phyloP scores from a whole-genome alignment of 2,329 filamentous ascomycete genomes.

The Pseudopyricularia cyperi region DNA sequence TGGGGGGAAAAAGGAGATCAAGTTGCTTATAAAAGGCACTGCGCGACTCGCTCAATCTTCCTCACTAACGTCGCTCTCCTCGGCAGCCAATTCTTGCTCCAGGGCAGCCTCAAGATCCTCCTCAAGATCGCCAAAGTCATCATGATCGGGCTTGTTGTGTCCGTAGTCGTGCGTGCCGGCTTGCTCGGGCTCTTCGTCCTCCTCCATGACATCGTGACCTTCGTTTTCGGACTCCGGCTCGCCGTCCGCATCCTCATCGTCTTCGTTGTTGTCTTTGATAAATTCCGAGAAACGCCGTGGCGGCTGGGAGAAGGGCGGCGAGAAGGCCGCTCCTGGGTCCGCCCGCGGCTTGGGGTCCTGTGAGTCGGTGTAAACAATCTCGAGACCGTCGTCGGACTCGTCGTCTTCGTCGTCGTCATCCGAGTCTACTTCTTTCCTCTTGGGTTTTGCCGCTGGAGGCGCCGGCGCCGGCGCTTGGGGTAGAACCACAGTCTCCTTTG shows the following conservation, averaged over 20 bases:
- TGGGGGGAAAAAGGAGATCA: neutral
- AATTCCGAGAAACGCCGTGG: constrained; percentile 41
- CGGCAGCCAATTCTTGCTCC: neutral
- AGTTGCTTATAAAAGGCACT: neutral
- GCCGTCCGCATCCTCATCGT: constrained; percentile 17
- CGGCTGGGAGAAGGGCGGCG: constrained; percentile 28
- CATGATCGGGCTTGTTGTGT: constrained; percentile 4
- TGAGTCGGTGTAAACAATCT: constrained; percentile 46
- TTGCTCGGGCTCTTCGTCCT: neutral
- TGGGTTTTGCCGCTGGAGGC: constrained; percentile 13
- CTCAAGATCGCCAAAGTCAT: constrained; percentile 11
- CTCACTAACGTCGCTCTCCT: constrained; percentile 4
- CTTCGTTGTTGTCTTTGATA: constrained; percentile 25
- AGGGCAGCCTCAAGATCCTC: constrained; percentile 16
- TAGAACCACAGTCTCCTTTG: constrained; percentile 3
- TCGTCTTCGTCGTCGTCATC: constrained; percentile 41
- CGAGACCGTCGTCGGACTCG: constrained; percentile 43
- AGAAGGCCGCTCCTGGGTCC: constrained; percentile 26
- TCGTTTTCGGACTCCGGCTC: constrained; percentile 5
- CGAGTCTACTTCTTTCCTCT: constrained; percentile 19
- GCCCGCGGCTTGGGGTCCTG: constrained; percentile 17
- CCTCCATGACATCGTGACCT: neutral
- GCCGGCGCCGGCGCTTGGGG: constrained; percentile 8
- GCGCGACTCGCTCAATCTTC: constrained; percentile 4
- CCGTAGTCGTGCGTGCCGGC: constrained; percentile 16